These are phyloP conservation scores for Globisporangium barbulae DNA, from an alignment of 352 stramenopile species.

Conservation along the genomic window DNA sequence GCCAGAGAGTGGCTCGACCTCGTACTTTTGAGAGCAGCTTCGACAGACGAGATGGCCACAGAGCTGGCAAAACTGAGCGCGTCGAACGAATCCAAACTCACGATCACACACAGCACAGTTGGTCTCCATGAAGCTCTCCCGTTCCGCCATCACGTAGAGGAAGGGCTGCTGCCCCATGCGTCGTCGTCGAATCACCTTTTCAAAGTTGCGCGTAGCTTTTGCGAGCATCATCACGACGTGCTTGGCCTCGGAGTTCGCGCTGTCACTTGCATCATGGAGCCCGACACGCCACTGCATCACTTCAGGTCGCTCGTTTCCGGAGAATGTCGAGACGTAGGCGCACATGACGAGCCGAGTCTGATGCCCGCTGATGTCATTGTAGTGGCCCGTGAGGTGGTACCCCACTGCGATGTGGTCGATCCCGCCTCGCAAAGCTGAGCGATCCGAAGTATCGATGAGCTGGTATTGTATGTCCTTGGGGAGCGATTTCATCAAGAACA, in stretches of 20 bases:
- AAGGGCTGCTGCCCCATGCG: constrained; percentile 56
- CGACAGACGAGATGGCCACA: constrained; percentile 60
- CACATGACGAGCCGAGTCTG: constrained; percentile 58
- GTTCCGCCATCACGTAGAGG: constrained; percentile 31
- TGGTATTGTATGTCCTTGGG: constrained; percentile 42
- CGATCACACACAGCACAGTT: constrained; percentile 47
- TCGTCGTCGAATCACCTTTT: constrained; percentile 51
- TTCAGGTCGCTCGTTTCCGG: constrained; percentile 9
- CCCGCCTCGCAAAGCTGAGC: constrained; percentile 26
- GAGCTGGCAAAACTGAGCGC: constrained; percentile 60
- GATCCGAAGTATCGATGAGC: constrained; percentile 16
- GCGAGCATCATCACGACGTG: constrained; percentile 51
- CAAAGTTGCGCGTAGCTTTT: constrained; percentile 44
- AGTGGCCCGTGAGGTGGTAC: constrained; percentile 51
- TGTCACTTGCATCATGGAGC: constrained; percentile 5
- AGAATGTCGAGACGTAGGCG: constrained; percentile 35
- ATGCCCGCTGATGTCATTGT: constrained; percentile 44
- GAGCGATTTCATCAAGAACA: constrained; percentile 68
- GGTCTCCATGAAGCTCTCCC: constrained; percentile 21
- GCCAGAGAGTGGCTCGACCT: constrained; percentile 49
- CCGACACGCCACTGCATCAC: constrained; percentile 18
- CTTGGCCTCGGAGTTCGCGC: constrained; percentile 35
- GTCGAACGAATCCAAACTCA: constrained; percentile 50
- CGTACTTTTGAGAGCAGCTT: constrained; percentile 62
- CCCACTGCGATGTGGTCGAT: constrained; percentile 63